Conservation (phyloP, 768 basidiomycete species). For the Mycena galopus region DNA sequence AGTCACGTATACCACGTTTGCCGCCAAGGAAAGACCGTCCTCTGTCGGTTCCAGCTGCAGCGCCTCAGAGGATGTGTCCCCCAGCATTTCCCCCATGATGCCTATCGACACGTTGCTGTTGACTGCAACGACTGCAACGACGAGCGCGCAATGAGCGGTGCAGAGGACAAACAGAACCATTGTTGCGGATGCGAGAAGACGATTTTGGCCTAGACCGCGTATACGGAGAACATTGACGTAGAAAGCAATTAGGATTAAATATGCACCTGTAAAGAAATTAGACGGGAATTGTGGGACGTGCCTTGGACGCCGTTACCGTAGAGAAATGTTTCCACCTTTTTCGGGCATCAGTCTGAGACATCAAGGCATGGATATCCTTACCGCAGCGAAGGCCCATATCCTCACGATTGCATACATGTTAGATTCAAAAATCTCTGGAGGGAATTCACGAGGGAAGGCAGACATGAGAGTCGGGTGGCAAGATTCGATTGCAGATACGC, state of each 20-base stretch:
- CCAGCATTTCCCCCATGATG: no score
- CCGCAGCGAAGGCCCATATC: background rate
- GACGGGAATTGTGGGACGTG: background rate
- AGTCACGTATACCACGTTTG: slow-evolving; percentile 1
- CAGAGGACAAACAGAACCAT: slow-evolving; percentile 10
- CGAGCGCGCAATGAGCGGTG: slow-evolving; percentile 2
- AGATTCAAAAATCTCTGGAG: background rate
- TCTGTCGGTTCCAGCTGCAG: background rate
- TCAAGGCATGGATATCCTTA: background rate
- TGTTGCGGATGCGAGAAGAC: background rate
- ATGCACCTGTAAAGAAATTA: background rate
- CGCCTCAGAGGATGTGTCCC: no score
- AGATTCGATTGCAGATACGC: background rate
- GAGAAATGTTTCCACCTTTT: background rate
- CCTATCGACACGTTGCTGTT: background rate
- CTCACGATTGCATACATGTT: background rate
- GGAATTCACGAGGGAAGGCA: background rate
- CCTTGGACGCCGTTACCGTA: background rate
- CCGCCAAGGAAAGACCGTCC: background rate
- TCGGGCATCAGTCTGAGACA: background rate
- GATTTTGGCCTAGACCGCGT: background rate
- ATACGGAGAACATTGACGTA: background rate
- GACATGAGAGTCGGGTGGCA: background rate
- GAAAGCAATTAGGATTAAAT: background rate
- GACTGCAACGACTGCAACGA: background rate